phyloP scores from a whole-genome alignment of 768 basidiomycete species.

The Cyclocybe cylindracea region DNA sequence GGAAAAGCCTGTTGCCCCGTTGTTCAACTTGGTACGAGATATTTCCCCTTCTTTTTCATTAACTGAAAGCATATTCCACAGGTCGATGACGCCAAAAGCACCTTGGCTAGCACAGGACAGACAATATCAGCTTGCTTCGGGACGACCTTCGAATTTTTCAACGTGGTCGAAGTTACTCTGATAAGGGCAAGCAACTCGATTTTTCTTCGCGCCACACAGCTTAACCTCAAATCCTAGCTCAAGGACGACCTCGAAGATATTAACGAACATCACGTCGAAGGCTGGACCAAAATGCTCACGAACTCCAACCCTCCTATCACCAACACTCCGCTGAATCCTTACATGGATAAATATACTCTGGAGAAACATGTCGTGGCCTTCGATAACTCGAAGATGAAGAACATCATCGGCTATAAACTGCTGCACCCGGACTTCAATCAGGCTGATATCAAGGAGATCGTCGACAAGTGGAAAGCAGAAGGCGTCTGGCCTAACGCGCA shows the following conservation, averaged over 20 bases:
- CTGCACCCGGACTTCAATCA: slow-evolving; percentile 62
- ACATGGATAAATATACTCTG: slow-evolving; percentile 75
- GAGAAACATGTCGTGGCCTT: slow-evolving; percentile 71
- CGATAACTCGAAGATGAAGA: slow-evolving; percentile 72
- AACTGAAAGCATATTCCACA: slow-evolving; percentile 23
- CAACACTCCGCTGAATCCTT: slow-evolving; percentile 73
- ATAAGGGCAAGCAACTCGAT: slow-evolving; percentile 52
- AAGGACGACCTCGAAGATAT: slow-evolving; percentile 81
- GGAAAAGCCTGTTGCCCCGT: slow-evolving; percentile 62
- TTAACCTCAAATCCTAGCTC: slow-evolving; percentile 39
- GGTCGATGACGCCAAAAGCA: slow-evolving; percentile 78
- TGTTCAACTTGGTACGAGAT: slow-evolving; percentile 76
- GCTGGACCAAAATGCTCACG: slow-evolving; percentile 81
- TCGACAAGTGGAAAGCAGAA: slow-evolving; percentile 82
- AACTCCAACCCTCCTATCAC: slow-evolving; percentile 70
- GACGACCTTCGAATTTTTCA: slow-evolving; percentile 82
- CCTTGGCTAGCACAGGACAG: slow-evolving; percentile 65
- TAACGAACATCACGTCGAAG: slow-evolving; percentile 80
- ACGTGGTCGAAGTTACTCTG: slow-evolving; percentile 62
- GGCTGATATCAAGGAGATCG: slow-evolving; percentile 63
- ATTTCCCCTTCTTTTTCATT: not conserved
- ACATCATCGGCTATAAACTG: slow-evolving; percentile 68
- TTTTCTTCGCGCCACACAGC: not conserved
- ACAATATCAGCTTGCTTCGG: slow-evolving; percentile 72
- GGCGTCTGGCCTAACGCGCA: slow-evolving; percentile 53